Evolutionary conservation across 176 grass and related monocot species (phyloP).

Genomic region (Aegilops speltoides): DNA sequence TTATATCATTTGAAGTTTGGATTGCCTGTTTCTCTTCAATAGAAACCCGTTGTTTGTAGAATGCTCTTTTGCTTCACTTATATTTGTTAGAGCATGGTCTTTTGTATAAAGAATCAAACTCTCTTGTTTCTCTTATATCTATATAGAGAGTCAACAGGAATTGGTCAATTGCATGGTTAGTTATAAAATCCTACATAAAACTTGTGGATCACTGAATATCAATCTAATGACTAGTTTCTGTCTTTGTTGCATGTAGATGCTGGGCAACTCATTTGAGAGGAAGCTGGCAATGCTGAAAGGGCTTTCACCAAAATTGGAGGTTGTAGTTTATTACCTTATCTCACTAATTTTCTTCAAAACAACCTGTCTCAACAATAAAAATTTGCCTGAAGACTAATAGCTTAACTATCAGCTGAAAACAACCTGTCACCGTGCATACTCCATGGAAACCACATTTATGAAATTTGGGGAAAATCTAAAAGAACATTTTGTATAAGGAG

Average conservation of each 20-base stretch:
- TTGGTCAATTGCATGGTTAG: too few species aligned
- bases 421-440: not conserved
- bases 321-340: slow-evolving; percentile 21
- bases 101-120: too few species aligned
- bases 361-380: not conserved
- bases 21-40: too few species aligned
- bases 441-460: not conserved
- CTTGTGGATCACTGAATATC: not conserved
- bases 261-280: slow-evolving; percentile 90
- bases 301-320: slow-evolving; percentile 59
- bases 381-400: not conserved
- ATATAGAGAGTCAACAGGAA: too few species aligned
- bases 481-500: not conserved
- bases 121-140: too few species aligned
- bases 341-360: not conserved
- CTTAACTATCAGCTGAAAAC: not conserved
- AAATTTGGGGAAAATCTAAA: not conserved
- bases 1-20: too few species aligned
- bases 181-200: too few species aligned
- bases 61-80: too few species aligned
- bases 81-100: too few species aligned
- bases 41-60: too few species aligned
- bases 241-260: slow-evolving; percentile 47
- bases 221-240: not conserved
- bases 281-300: slow-evolving; percentile 73